phyloP scores from a whole-genome alignment of 148 eudicot genomes.

The Dianthus caryophyllus region DNA sequence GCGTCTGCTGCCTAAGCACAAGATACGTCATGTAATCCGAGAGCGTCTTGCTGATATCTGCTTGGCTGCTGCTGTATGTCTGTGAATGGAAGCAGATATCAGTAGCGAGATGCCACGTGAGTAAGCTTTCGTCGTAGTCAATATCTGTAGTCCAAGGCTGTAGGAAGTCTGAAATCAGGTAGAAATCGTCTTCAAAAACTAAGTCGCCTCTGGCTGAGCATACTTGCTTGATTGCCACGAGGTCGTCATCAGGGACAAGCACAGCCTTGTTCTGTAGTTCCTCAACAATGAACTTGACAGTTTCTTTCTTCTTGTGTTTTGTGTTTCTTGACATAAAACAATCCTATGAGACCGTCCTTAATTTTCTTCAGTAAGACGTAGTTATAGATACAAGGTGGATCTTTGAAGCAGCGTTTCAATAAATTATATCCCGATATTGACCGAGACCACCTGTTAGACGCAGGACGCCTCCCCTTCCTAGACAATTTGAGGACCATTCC shows the following conservation, averaged over 20 bases:
- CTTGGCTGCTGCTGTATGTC: too few species aligned
- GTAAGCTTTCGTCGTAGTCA: constrained; percentile 25
- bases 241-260: not conserved
- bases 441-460: constrained; percentile 21
- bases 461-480: not conserved
- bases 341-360: not conserved
- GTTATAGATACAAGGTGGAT: not conserved
- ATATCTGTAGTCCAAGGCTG: constrained; percentile 12
- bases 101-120: constrained; percentile 25
- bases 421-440: constrained; percentile 17
- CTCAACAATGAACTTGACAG: not conserved
- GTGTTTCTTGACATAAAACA: not conserved
- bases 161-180: constrained; percentile 2
- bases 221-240: not conserved
- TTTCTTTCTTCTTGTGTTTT: accelerated
- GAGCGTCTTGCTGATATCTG: constrained; percentile 7
- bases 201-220: constrained; percentile 15
- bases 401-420: not conserved
- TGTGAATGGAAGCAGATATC: constrained; percentile 30
- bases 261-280: constrained; percentile 14
- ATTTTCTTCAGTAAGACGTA: not conserved
- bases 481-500: too few species aligned
- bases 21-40: constrained; percentile 36
- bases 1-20: constrained; percentile 13
- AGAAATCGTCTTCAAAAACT: not conserved